Evolutionary conservation across 441 rosid genomes (phyloP).

Genomic region (Erodium trifolium): DNA sequence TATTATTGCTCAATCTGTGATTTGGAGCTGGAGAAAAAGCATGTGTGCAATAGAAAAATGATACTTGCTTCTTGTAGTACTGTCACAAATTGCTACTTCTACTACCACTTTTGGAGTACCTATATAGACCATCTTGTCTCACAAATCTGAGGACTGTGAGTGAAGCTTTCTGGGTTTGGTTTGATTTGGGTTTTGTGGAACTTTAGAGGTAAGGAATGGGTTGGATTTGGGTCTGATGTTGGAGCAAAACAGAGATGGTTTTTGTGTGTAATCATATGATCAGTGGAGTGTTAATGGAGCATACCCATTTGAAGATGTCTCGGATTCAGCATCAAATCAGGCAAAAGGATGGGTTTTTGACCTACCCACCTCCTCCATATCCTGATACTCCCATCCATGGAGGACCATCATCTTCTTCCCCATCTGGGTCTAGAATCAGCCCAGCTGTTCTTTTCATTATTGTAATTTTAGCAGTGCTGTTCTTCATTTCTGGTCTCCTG

Average conservation of each 20-base stretch:
- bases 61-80: neutral
- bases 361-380: conserved; percentile 47
- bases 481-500: conserved; percentile 6
- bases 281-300: conserved; percentile 34
- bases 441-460: conserved; percentile 9
- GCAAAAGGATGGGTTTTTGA: conserved; percentile 50
- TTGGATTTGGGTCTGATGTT: conserved; percentile 15
- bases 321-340: conserved; percentile 55
- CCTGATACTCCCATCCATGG: conserved; percentile 28
- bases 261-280: conserved; percentile 26
- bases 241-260: conserved; percentile 16
- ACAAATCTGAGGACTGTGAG: conserved; percentile 1
- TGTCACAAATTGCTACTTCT: neutral
- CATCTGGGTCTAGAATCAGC: conserved; percentile 29
- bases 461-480: conserved; percentile 1
- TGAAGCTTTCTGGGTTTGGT: neutral
- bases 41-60: neutral
- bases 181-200: conserved; percentile 2
- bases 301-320: conserved; percentile 52
- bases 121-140: neutral
- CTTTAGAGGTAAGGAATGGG: neutral
- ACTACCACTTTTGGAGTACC: neutral
- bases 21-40: neutral
- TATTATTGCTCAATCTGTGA: conserved; percentile 4
- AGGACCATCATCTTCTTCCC: conserved; percentile 47